A percentile compares a stretch with the other conserved stretches of the same genome.
Conservation (phyloP, 371 early-diverging fungal species). For the Capillidium heterosporum region DNA sequence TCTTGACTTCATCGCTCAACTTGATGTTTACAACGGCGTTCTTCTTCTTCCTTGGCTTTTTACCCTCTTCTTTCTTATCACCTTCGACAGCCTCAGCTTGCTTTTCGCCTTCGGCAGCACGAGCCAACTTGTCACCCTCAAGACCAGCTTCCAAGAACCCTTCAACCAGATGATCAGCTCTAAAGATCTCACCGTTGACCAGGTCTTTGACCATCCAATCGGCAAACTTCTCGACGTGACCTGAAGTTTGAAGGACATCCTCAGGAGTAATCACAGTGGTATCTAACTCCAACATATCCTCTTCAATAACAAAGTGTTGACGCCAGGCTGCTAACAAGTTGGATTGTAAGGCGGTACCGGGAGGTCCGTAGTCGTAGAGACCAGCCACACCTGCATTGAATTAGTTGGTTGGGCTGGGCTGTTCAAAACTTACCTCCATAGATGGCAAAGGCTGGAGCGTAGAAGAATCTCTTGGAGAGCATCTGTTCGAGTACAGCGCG, state of each 20-base stretch:
- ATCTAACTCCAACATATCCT: conserved; percentile 98
- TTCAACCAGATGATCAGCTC: conserved; percentile 98
- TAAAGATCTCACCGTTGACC: conserved; percentile 87
- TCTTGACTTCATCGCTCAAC: conserved; percentile 40
- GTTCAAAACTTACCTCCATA: conserved; percentile 64
- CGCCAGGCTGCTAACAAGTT: conserved; percentile 90
- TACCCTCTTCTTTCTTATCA: conserved; percentile 22
- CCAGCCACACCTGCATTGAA: conserved; percentile 70
- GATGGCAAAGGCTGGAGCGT: conserved; percentile 82
- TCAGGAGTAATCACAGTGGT: conserved; percentile 94
- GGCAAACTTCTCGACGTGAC: conserved; percentile 98
- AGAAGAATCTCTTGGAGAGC: conserved; percentile 85
- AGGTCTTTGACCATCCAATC: conserved; percentile 97
- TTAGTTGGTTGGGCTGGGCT: neutral
- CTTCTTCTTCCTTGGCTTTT: conserved; percentile 51
- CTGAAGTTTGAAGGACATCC: conserved; percentile 96
- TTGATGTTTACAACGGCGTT: conserved; percentile 43
- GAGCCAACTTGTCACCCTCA: conserved; percentile 59
- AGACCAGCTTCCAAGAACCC: conserved; percentile 78
- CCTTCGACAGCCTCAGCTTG: conserved; percentile 12
- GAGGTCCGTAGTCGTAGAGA: conserved; percentile 98
- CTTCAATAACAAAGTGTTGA: conserved; percentile 94
- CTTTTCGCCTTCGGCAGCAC: conserved; percentile 28
- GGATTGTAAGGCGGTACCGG: conserved; percentile 87
- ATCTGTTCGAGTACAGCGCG: conserved; percentile 47